Evolutionary conservation across 1,139 yeast species (phyloP).

Genomic region (Taphrina flavorubra): DNA sequence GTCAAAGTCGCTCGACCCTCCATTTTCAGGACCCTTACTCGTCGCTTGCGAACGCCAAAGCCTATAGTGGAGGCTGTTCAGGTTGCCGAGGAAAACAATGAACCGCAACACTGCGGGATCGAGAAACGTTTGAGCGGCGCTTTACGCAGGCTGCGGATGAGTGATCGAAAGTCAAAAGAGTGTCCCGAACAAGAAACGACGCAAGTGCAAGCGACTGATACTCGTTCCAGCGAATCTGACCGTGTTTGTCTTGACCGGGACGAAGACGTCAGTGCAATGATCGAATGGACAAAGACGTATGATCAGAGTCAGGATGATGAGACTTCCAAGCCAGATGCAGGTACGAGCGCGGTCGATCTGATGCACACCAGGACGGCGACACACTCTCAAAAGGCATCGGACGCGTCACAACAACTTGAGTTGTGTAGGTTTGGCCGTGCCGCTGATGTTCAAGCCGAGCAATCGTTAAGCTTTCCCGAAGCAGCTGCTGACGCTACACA

Average conservation of each 20-base stretch:
- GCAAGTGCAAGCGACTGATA: neutral
- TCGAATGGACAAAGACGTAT: conserved; percentile 16
- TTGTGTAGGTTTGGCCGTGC: conserved; percentile 2
- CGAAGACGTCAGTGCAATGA: conserved; percentile 12
- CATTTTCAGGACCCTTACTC: neutral
- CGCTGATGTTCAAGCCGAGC: neutral
- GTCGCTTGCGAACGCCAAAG: neutral
- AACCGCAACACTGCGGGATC: neutral
- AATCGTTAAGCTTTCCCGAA: neutral
- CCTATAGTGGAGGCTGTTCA: neutral
- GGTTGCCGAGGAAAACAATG: neutral
- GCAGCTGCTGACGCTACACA: neutral
- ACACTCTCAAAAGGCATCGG: neutral
- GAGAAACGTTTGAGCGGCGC: neutral
- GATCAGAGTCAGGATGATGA: conserved; percentile 1
- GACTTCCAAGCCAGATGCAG: neutral
- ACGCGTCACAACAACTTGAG: neutral
- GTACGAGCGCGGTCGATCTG: neutral
- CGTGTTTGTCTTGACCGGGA: neutral
- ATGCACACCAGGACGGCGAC: neutral
- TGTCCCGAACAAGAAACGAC: neutral
- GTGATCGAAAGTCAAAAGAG: conserved; percentile 3
- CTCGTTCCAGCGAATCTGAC: neutral
- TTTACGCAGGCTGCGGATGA: neutral
- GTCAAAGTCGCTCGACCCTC: conserved; percentile 2